A percentile compares a stretch with the other conserved stretches of the same genome.
Conservation (phyloP, 1,284 basidiomycete species). For the Peniophora sp. region DNA sequence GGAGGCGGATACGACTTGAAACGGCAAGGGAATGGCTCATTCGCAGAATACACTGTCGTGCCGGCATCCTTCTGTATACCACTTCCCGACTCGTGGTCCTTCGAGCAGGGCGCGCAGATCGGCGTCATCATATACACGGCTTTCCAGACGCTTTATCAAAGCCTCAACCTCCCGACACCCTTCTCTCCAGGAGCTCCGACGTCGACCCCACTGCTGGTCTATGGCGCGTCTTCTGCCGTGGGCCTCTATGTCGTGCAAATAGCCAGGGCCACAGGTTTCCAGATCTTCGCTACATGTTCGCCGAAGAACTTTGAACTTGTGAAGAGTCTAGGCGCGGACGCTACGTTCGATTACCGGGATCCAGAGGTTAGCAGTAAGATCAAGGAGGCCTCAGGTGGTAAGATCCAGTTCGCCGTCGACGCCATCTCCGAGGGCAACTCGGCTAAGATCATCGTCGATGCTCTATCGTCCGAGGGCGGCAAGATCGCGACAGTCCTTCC, state of each 20-base stretch:
- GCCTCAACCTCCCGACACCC: neutral
- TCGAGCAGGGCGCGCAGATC: slow-evolving; percentile 24
- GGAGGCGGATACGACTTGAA: neutral
- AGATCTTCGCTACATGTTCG: slow-evolving; percentile 31
- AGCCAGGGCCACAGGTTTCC: slow-evolving; percentile 30
- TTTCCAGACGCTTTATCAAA: slow-evolving; percentile 18
- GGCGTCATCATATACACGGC: slow-evolving; percentile 21
- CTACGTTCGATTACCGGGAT: slow-evolving; percentile 25
- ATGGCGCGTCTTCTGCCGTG: slow-evolving; percentile 25
- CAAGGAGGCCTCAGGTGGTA: slow-evolving; percentile 15
- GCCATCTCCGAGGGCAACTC: slow-evolving; percentile 8
- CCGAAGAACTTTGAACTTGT: slow-evolving; percentile 29
- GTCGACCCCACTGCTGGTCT: slow-evolving; percentile 20
- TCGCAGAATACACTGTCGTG: slow-evolving; percentile 24
- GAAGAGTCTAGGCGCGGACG: slow-evolving; percentile 32
- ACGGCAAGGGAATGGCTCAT: slow-evolving; percentile 16
- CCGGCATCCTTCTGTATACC: slow-evolving; percentile 17
- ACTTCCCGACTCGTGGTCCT: slow-evolving; percentile 20
- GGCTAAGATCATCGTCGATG: neutral
- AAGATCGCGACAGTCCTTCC: slow-evolving; percentile 1
- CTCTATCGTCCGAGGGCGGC: neutral
- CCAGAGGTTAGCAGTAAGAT: slow-evolving; percentile 16
- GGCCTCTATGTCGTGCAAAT: slow-evolving; percentile 38
- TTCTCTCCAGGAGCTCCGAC: neutral
- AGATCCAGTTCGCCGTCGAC: slow-evolving; percentile 16